A percentile compares a stretch with the other conserved stretches of the same genome.
phyloP scores from a whole-genome alignment of 352 stramenopile species.

The Phytophthora pini region DNA sequence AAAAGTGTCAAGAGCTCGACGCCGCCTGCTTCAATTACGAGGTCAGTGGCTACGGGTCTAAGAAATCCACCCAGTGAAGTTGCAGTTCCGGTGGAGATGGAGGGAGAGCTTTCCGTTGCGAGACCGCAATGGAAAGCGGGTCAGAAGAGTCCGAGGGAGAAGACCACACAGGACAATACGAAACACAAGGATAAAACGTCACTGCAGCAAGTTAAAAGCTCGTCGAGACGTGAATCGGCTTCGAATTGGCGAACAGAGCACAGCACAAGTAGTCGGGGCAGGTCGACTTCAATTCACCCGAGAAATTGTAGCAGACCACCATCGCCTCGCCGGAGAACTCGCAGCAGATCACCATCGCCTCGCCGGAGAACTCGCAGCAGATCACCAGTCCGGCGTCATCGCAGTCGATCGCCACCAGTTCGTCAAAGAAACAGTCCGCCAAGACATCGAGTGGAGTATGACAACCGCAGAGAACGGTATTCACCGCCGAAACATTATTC shows the following conservation, averaged over 20 bases:
- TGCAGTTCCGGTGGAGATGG: neutral
- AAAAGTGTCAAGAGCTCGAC: conserved; percentile 5
- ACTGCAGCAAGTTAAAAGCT: neutral
- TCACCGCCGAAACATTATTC: conserved; percentile 10
- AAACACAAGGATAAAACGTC: neutral
- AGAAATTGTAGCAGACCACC: conserved; percentile 7
- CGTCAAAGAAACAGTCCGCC: conserved; percentile 3
- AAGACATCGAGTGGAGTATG: conserved; percentile 1
- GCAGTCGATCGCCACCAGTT: neutral
- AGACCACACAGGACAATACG: neutral
- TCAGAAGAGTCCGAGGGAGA: conserved; percentile 10
- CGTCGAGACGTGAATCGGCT: neutral
- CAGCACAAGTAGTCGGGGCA: conserved; percentile 3
- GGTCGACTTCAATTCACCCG: neutral
- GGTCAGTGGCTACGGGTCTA: conserved; percentile 6
- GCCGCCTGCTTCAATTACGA: neutral
- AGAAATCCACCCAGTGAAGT: neutral
- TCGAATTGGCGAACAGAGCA: conserved; percentile 8
- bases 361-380: neutral
- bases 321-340: neutral
- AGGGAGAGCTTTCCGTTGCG: conserved; percentile 6
- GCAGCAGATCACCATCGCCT: conserved; percentile 2
- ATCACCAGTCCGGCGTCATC: too few species aligned
- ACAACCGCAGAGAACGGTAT: neutral
- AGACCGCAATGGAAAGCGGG: conserved; percentile 6